phyloP scores from a whole-genome alignment of 306 rosid genomes.

The Prunus campanulata region DNA sequence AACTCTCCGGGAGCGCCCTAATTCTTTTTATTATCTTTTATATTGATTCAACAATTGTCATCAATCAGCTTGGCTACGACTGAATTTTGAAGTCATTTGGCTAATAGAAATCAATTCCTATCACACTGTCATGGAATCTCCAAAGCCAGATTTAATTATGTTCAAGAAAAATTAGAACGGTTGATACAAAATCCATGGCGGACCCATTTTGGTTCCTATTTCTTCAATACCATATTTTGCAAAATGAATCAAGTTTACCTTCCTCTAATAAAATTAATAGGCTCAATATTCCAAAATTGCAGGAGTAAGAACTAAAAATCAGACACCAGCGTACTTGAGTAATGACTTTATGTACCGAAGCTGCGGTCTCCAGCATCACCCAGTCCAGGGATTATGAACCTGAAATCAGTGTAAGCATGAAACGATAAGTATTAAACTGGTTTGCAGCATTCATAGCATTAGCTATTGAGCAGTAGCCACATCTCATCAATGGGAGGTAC shows the following conservation, averaged over 20 bases:
- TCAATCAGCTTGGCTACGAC: too few relatives aligned
- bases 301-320: not conserved
- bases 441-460: conserved; percentile 1
- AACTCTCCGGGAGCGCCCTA: too few relatives aligned
- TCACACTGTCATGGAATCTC: not conserved
- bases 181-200: conserved; percentile 3
- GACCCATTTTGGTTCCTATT: not conserved
- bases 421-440: conserved; percentile 1
- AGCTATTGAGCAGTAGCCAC: not conserved
- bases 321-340: not conserved
- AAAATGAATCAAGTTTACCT: not conserved
- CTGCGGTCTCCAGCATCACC: conserved; percentile 99
- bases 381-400: conserved; percentile 95
- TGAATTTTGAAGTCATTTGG: too few relatives aligned
- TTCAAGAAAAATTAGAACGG: not conserved
- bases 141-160: not conserved
- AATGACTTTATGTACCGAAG: conserved; percentile 62
- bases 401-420: conserved; percentile 18
- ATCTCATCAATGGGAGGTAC: conserved; percentile 17
- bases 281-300: conserved; percentile 35
- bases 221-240: not conserved
- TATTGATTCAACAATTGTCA: too few relatives aligned
- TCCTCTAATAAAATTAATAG: not conserved
- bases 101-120: not conserved
- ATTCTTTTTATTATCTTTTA: too few relatives aligned